Percentiles rank a stretch among this genome's conserved stretches.
phyloP scores from a whole-genome alignment of 2,329 filamentous ascomycete genomes.

The Penicillium sp. region DNA sequence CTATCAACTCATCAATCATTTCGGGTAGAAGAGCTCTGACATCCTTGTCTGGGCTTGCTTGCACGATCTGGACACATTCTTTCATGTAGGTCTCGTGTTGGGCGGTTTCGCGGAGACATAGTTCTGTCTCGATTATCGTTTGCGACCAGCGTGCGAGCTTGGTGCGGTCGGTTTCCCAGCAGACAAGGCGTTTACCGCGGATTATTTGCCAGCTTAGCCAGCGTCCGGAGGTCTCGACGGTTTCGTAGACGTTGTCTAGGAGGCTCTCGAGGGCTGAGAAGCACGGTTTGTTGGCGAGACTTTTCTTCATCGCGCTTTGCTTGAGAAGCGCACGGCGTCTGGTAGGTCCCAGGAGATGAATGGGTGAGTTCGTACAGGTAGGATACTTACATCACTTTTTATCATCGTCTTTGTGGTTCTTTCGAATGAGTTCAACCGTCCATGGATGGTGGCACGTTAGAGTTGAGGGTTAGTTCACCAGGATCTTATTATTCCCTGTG shows the following conservation, averaged over 20 bases:
- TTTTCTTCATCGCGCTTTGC: not conserved
- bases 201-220: slow-evolving; percentile 7
- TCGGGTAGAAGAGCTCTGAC: not conserved
- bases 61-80: not conserved
- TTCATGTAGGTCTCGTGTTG: slow-evolving; percentile 6
- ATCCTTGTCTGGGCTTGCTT: not conserved
- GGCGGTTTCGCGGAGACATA: slow-evolving; percentile 1
- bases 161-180: slow-evolving; percentile 6
- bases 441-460: not conserved
- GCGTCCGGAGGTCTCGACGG: not conserved
- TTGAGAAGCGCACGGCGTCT: not conserved
- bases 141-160: slow-evolving; percentile 5
- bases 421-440: not conserved
- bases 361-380: not conserved
- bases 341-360: too few species aligned
- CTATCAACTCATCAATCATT: slow-evolving; percentile 7
- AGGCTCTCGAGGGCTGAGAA: not conserved
- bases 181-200: slow-evolving; percentile 2
- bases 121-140: slow-evolving; percentile 7
- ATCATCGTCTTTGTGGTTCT: slow-evolving; percentile 1
- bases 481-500: too few species aligned
- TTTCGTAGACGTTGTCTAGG: not conserved
- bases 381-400: slow-evolving; percentile 9
- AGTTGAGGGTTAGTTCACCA: not conserved
- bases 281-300: not conserved